Evolutionary conservation across 1,284 basidiomycete species (phyloP), one percentile per base, ranked within the genome.

Genomic region (Tilletia setariae): DNA sequence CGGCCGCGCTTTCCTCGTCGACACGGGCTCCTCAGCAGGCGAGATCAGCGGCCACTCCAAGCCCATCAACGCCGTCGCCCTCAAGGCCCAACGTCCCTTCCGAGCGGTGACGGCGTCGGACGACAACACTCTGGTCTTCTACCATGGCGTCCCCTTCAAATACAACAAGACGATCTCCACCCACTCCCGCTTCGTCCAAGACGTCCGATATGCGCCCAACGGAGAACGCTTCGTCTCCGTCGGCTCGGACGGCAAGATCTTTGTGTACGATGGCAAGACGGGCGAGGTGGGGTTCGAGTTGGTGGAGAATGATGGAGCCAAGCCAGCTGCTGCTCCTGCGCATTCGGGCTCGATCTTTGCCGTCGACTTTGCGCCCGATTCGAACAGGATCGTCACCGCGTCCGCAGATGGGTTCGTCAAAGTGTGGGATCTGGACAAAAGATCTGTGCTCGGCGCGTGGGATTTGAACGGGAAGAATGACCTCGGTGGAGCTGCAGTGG

Each of bases 11-110:
- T 81, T 82, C 66, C 67, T 72, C 75, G 89, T 84, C 40, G 83
- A 84, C 72, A 78, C 89, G 35, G 96, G 96, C 1, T 88, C 90
- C 4, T 91, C 91, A 2, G 91, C 90, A 0, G 96, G 96, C n/a
- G 93, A 95, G 76, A 93, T 98, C 70, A 87, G 87, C 19, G 96
- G 95, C 0, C 94, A 98, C 83, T 90, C 90, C 63, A 98, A 98
- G 87, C 90, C 90, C 11, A 88, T 98, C 82, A 98, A 94, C 72
- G 90, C 93, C 0, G 91, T 97, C 1, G 88, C 92, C n/a, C 91
- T 98, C 71, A 88, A 93, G 56, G 88, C 90, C 59, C 90, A 93
- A 79, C 86, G 96, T 42, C 96, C 96, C 0, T 98, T 91, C 87
- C 86, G 91, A 72, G 96, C 95, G 3, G 77, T 80, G 42, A 79